Evolutionary conservation across 1,284 basidiomycete genomes (phyloP).

Genomic region (Microbotryum scabiosae): DNA sequence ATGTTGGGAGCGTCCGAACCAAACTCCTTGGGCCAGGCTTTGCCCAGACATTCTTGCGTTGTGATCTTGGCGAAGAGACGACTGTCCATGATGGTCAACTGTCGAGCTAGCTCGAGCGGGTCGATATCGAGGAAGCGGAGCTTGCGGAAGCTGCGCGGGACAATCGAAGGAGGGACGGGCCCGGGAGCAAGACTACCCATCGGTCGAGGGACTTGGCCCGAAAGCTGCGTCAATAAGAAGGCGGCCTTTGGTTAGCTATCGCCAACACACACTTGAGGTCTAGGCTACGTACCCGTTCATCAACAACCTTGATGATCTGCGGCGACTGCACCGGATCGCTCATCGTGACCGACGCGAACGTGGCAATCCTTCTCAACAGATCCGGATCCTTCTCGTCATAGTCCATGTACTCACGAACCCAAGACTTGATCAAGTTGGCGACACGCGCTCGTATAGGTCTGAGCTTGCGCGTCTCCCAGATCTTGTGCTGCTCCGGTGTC

Average conservation of each 20-base stretch:
- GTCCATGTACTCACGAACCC: slow-evolving; percentile 43
- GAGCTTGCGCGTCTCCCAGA: slow-evolving; percentile 85
- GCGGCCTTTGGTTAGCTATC: no score
- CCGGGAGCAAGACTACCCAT: slow-evolving; percentile 35
- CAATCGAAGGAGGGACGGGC: slow-evolving; percentile 57
- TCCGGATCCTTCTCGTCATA: slow-evolving; percentile 36
- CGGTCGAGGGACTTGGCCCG: slow-evolving; percentile 32
- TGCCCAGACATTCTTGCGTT: slow-evolving; percentile 76
- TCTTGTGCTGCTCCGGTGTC: slow-evolving; percentile 54
- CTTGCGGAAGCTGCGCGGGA: slow-evolving; percentile 65
- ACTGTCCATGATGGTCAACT: slow-evolving; percentile 88
- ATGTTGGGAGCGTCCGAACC: slow-evolving; percentile 55
- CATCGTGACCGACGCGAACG: slow-evolving; percentile 39
- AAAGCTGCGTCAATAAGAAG: slow-evolving; percentile 12
- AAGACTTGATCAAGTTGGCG: slow-evolving; percentile 42
- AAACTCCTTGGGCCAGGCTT: slow-evolving; percentile 41
- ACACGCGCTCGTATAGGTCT: slow-evolving; percentile 66
- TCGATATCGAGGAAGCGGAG: slow-evolving; percentile 82
- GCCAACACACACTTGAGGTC: no score
- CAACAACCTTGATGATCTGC: slow-evolving; percentile 39
- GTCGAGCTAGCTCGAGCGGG: slow-evolving; percentile 81
- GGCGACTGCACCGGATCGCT: slow-evolving; percentile 33
- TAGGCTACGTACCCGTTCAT: slow-evolving; percentile 34
- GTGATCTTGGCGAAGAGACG: slow-evolving; percentile 79
- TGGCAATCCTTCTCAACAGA: slow-evolving; percentile 36